Base-by-base conservation (phyloP, 345 rosid species). In the Aurinia saxatilis region DNA sequence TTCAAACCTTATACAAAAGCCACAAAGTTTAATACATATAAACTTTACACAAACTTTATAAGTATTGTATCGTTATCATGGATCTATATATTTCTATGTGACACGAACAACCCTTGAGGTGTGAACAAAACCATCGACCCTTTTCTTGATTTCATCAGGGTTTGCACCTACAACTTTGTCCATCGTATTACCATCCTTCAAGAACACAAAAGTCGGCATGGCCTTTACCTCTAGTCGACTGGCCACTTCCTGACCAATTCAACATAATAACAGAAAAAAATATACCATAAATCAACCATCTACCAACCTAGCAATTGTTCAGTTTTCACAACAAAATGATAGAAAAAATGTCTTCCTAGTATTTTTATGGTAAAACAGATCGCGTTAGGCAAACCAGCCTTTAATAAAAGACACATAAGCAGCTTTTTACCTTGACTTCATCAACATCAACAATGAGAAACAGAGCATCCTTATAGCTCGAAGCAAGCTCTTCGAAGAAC, bases 91-190 rank as follows among this genome's bases (percentile, higher is more conserved):
- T 5, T 21, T 23, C 11, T 71, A 63, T 23, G 54, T 36, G 57
- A 34, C 8, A 42, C 29, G 27, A 71, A 50, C 66, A 18, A 18
- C 61, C 1, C 85, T 81, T 49, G 74, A 15, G 63, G 95, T 66
- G 41, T 85, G 87, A 30, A 85, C 81, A 12, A 91, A 89, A 49
- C 74, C 49, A 21, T 80, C 83, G 51, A 85, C 71, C 84, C 88
- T 77, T 79, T 77, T 87, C 95, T 80, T 87, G 33, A 89, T 82
- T 83, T 89, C 96, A 40, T 80, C 96, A 5, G 91, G 96, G 58
- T 93, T 87, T 2, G 95, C 97, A 9, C 99, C 99, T 25, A 93
- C 95, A 10, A 89, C 46, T 78, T 81, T 93, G 79, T 89, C 95
- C 8, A 71, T 81, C 5, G 31, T 48, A 57, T 66, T 73, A 57